Conservation (phyloP, 2,329 filamentous ascomycete genomes). For the Fusarium longipes region DNA sequence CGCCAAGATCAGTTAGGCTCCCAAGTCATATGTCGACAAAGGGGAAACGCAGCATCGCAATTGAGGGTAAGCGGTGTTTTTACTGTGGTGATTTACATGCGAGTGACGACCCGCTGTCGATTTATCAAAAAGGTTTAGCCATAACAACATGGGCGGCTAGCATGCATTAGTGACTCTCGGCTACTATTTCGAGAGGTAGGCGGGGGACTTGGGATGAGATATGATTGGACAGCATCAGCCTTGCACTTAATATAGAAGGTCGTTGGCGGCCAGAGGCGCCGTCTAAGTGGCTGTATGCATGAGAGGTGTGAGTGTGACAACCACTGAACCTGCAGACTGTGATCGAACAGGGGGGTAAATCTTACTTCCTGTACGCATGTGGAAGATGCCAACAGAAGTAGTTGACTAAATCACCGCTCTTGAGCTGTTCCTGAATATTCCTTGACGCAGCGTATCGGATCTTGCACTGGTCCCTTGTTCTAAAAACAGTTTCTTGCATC, state of each 20-base stretch:
- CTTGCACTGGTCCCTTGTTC: slow-evolving; percentile 7
- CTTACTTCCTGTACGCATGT: neutral
- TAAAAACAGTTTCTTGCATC: slow-evolving; percentile 25
- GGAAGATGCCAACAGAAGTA: neutral
- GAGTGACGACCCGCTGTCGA: neutral
- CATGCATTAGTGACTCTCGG: slow-evolving; percentile 39
- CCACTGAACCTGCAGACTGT: slow-evolving; percentile 24
- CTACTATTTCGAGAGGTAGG: slow-evolving; percentile 34
- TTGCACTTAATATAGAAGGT: slow-evolving; percentile 36
- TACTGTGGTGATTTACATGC: slow-evolving; percentile 5
- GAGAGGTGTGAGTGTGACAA: slow-evolving; percentile 28
- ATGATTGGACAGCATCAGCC: slow-evolving; percentile 25
- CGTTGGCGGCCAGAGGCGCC: slow-evolving; percentile 18
- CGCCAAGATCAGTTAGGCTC: slow-evolving; percentile 18
- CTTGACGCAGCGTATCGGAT: neutral
- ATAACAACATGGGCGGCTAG: slow-evolving; percentile 37
- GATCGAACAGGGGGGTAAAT: slow-evolving; percentile 21
- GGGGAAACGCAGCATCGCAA: slow-evolving; percentile 6
- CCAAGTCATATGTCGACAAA: neutral
- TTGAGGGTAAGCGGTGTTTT: slow-evolving; percentile 21
- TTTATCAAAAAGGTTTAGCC: slow-evolving; percentile 1
- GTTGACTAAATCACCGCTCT: neutral
- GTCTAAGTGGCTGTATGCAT: slow-evolving; percentile 34
- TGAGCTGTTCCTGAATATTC: neutral
- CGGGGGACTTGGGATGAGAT: slow-evolving; percentile 12